These are phyloP conservation scores for Orbilia ellipsospora DNA, from an alignment of 2,329 filamentous ascomycete species.

Conservation along the genomic window DNA sequence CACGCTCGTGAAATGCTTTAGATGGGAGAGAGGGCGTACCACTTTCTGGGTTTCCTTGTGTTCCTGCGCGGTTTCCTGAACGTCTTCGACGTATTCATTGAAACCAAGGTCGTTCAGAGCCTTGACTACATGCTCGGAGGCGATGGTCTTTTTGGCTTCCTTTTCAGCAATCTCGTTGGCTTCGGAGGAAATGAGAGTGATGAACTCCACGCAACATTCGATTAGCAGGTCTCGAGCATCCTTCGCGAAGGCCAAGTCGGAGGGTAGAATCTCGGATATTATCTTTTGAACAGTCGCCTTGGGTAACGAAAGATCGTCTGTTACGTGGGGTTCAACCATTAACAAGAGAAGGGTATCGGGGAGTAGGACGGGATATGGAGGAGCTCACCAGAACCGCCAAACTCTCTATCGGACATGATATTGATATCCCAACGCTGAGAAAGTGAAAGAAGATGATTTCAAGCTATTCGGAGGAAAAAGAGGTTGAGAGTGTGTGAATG, in stretches of 20 bases:
- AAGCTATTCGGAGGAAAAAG: not conserved
- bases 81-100: slow-evolving; percentile 87
- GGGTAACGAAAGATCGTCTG: slow-evolving; percentile 71
- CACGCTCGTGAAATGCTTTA: not conserved
- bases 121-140: slow-evolving; percentile 96
- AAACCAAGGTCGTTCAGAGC: slow-evolving; percentile 93
- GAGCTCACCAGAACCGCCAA: slow-evolving; percentile 56
- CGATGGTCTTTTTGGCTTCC: slow-evolving; percentile 99
- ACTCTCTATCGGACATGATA: slow-evolving; percentile 57
- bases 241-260: slow-evolving; percentile 88
- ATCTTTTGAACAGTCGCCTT: slow-evolving; percentile 82
- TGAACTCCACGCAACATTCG: slow-evolving; percentile 99
- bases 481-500: not conserved
- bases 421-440: not conserved
- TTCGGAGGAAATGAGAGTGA: slow-evolving; percentile 97
- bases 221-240: slow-evolving; percentile 95
- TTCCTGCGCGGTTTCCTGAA: slow-evolving; percentile 85
- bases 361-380: slow-evolving; percentile 7
- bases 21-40: slow-evolving; percentile 51
- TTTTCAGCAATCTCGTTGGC: slow-evolving; percentile 99
- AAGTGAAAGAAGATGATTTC: not conserved
- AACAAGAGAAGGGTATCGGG: not conserved
- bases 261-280: slow-evolving; percentile 89
- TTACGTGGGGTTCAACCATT: slow-evolving; percentile 62
- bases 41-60: slow-evolving; percentile 96